These are phyloP conservation scores for Cladosporium sp. DNA, from an alignment of 2,329 filamentous ascomycete species.

Conservation along the genomic window DNA sequence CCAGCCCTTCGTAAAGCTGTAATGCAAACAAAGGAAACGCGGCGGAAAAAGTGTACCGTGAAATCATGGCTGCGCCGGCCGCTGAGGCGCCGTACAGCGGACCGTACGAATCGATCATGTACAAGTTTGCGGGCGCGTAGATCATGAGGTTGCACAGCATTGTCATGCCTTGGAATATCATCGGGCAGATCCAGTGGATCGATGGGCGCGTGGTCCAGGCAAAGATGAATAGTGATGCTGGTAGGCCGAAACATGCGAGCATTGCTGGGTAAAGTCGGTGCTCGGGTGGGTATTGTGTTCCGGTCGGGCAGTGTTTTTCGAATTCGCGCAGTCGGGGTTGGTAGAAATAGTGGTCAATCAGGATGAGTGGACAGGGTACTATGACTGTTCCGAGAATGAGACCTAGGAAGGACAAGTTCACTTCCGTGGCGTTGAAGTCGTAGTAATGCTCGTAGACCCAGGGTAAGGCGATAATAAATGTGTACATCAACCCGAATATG, in stretches of 20 bases:
- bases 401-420: constrained; percentile 38
- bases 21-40: constrained; percentile 44
- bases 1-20: constrained; percentile 42
- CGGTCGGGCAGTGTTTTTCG: constrained; percentile 10
- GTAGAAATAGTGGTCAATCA: constrained; percentile 35
- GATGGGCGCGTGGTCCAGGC: constrained; percentile 34
- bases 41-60: constrained; percentile 33
- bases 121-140: constrained; percentile 41
- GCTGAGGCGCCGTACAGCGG: constrained; percentile 42
- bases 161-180: constrained; percentile 32
- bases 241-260: constrained; percentile 33
- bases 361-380: constrained; percentile 29
- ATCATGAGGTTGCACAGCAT: constrained; percentile 30
- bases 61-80: constrained; percentile 34
- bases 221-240: constrained; percentile 38
- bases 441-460: constrained; percentile 37
- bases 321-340: constrained; percentile 29
- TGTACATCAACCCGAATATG: constrained; percentile 43
- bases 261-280: constrained; percentile 37
- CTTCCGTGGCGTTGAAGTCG: constrained; percentile 31
- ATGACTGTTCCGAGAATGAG: constrained; percentile 28
- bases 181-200: constrained; percentile 43
- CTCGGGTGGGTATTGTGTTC: constrained; percentile 31
- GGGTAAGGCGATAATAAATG: constrained; percentile 43
- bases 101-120: constrained; percentile 45